Base-by-base conservation (phyloP, 2,329 filamentous ascomycete genomes). In the Phoma herbarum region DNA sequence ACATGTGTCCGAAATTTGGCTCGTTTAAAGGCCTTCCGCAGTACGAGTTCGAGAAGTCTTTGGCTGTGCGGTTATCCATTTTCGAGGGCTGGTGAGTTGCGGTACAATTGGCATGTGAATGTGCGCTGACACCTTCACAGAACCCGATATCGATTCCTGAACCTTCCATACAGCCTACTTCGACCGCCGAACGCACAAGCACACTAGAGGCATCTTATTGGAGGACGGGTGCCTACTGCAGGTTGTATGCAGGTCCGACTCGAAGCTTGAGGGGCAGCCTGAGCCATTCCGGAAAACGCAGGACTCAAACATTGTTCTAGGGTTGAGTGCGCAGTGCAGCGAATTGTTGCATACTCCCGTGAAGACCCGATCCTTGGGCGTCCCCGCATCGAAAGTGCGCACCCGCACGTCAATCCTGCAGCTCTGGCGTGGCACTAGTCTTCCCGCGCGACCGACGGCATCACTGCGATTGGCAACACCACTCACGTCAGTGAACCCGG, bases 11-110 rank as follows among this genome's bases (percentile, higher is more conserved):
- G 59, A 62, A 44, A 60, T 62, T 48, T 45, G 37, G 60, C 59
- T 66, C 62, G 56, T 66, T 66, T 53, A 60, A 60, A 68, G 60
- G 62, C 67, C 62, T 68, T 67, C 60, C 63, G 61, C 64, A 61
- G 29, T 63, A 64, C 61, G 65, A 69, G 22, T 71, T 71, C 52
- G 68, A 71, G 52, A 69, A 71, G 60, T 64, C 65, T 57, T 52
- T 71, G 50, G 68, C 68, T 45, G 65, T 68, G 54, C 69, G 67
- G 63, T 60, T 60, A 20, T 48, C 8, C 16, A 10, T 43, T 16
- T 31, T 37, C 28, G 28, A 52, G 25, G 50, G 57, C 43, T 63
- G 60, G 67, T 69, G 47, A 62, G 66, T 54, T 3, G 20, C 3
- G 20, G 11, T 41, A 0, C n/a, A 33, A 31, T 25, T 50, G 16